A percentile compares a stretch with the other conserved stretches of the same genome.
These are phyloP conservation scores for Wickerhamomyces chambardii DNA, from an alignment of 805 yeast species.

Conservation along the genomic window DNA sequence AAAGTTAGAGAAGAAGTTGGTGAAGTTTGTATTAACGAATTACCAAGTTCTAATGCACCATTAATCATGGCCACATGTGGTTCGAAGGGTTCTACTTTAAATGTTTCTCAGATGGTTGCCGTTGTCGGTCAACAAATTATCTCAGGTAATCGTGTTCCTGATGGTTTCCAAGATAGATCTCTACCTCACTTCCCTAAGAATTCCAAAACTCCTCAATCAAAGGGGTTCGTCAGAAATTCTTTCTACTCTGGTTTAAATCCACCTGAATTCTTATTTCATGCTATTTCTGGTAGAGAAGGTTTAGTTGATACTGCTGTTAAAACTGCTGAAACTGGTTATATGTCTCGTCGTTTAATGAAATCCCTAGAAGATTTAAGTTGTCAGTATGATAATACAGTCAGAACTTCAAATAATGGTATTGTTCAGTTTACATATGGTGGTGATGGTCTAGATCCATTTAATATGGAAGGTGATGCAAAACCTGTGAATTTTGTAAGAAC, in stretches of 20 bases:
- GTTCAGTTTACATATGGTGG: constrained; percentile 99
- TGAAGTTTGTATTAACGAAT: constrained; percentile 89
- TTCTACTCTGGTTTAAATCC: constrained; percentile 92
- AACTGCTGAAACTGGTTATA: constrained; percentile 98
- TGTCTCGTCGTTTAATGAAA: constrained; percentile 97
- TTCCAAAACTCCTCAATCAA: constrained; percentile 95
- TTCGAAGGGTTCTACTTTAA: constrained; percentile 95
- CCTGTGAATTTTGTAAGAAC: constrained; percentile 92
- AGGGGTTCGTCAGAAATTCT: constrained; percentile 95
- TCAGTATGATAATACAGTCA: constrained; percentile 87
- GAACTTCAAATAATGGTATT: constrained; percentile 93
- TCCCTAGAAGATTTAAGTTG: constrained; percentile 93
- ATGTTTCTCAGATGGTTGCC: constrained; percentile 99
- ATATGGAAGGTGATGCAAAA: constrained; percentile 98
- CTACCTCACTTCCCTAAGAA: constrained; percentile 94
- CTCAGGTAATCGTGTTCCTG: constrained; percentile 98
- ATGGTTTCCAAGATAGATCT: constrained; percentile 99
- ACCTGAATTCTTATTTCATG: constrained; percentile 96
- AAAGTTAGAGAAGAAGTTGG: constrained; percentile 99
- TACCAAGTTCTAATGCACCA: constrained; percentile 89
- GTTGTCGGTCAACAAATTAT: constrained; percentile 99
- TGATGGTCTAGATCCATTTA: constrained; percentile 95
- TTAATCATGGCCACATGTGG: constrained; percentile 99
- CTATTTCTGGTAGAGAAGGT: constrained; percentile 99
- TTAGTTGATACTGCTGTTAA: constrained; percentile 98